These are phyloP conservation scores for Aotearoamyces nothofagi DNA, from an alignment of 2,329 filamentous ascomycete genomes.

Conservation along the genomic window DNA sequence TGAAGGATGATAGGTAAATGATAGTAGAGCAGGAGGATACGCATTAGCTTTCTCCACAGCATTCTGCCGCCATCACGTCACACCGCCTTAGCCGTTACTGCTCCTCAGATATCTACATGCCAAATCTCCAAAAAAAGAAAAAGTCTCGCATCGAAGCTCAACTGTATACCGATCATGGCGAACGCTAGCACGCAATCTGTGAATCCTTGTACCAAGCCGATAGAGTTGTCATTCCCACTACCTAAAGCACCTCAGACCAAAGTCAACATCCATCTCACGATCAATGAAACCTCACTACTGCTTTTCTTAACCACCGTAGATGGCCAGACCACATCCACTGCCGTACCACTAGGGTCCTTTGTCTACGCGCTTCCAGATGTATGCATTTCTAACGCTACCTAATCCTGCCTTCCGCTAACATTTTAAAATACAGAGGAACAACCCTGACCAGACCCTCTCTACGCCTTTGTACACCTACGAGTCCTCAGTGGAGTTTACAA, in stretches of 20 bases:
- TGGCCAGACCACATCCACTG: slow-evolving; percentile 31
- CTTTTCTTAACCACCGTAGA: slow-evolving; percentile 46
- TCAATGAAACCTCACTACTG: slow-evolving; percentile 39
- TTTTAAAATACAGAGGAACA: slow-evolving; percentile 12
- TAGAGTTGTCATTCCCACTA: slow-evolving; percentile 41
- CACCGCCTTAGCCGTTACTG: too few species aligned
- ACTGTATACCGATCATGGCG: too few species aligned
- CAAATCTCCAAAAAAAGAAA: too few species aligned
- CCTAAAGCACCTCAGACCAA: slow-evolving; percentile 44
- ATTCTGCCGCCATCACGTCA: too few species aligned
- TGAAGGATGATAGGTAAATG: too few species aligned
- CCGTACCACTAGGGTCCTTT: slow-evolving; percentile 64
- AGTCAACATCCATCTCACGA: slow-evolving; percentile 43
- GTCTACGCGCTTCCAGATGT: slow-evolving; percentile 91
- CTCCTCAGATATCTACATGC: too few species aligned
- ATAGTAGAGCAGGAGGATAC: too few species aligned
- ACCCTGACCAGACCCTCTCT: slow-evolving; percentile 47
- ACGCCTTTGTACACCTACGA: slow-evolving; percentile 68
- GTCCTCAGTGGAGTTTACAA: slow-evolving; percentile 72
- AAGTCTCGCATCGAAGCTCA: too few species aligned
- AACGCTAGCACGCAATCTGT: too few species aligned
- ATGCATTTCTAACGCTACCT: slow-evolving; percentile 14
- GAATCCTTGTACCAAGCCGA: slow-evolving; percentile 8
- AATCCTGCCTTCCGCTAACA: slow-evolving; percentile 6
- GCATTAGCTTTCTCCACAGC: too few species aligned